Conservation (phyloP, 2,329 filamentous ascomycete species). For the Cyclaneusma minus region DNA sequence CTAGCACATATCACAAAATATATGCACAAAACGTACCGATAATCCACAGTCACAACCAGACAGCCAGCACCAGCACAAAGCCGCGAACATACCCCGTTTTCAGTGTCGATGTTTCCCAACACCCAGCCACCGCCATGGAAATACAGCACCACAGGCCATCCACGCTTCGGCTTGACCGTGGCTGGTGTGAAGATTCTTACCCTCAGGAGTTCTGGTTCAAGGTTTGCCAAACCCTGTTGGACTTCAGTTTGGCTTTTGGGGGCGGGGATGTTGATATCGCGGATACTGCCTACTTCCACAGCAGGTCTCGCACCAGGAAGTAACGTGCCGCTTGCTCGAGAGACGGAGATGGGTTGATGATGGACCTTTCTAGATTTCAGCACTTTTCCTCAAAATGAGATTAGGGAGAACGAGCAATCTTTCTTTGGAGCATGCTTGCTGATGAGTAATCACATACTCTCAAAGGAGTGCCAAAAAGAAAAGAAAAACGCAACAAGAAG, state of each 20-base stretch:
- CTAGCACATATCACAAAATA: not conserved
- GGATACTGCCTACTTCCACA: slow-evolving; percentile 28
- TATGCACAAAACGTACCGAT: slow-evolving; percentile 24
- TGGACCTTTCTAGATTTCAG: too few relatives aligned
- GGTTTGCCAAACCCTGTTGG: too few relatives aligned
- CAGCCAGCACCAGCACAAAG: slow-evolving; percentile 31
- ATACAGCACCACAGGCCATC: slow-evolving; percentile 41
- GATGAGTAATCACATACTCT: too few relatives aligned
- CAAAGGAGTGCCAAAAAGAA: too few relatives aligned
- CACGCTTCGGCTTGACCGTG: slow-evolving; percentile 24
- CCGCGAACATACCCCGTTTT: slow-evolving; percentile 40
- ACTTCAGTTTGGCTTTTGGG: slow-evolving; percentile 29
- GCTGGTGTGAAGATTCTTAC: slow-evolving; percentile 35
- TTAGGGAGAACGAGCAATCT: too few relatives aligned
- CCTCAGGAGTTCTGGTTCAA: too few relatives aligned
- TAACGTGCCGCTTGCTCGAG: slow-evolving; percentile 31
- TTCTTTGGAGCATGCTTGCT: too few relatives aligned
- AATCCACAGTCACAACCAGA: slow-evolving; percentile 39
- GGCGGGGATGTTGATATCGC: slow-evolving; percentile 27
- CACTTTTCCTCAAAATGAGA: too few relatives aligned
- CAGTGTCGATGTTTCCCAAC: slow-evolving; percentile 38
- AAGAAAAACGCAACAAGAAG: too few relatives aligned
- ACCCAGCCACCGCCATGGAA: slow-evolving; percentile 45
- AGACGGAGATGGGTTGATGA: slow-evolving; percentile 33
- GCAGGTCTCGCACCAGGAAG: slow-evolving; percentile 34